Percentiles rank a stretch among this genome's conserved stretches.
Conservation (phyloP, 306 rosid genomes). For the Sesbania bispinosa region DNA sequence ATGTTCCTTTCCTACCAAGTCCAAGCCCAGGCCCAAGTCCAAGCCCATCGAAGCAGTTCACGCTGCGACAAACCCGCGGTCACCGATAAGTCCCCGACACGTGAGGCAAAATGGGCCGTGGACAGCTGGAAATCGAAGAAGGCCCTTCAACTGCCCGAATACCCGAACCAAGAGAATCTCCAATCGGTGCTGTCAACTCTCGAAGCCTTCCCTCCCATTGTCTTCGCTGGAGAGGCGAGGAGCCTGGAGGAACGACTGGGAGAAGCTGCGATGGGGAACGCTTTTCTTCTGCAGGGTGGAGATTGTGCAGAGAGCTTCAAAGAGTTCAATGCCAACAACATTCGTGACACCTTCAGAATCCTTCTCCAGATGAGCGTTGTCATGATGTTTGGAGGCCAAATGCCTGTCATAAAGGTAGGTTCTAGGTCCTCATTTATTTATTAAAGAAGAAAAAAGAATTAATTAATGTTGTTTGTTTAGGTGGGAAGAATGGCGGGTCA, state of each 20-base stretch:
- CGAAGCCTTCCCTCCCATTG: too few species aligned
- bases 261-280: slow-evolving; percentile 73
- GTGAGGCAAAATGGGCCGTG: slow-evolving; percentile 44
- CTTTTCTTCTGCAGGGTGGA: slow-evolving; percentile 74
- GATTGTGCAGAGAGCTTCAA: too few species aligned
- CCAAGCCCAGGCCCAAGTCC: not conserved
- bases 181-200: slow-evolving; percentile 47
- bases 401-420: too few species aligned
- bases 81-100: slow-evolving; percentile 30
- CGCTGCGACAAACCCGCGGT: slow-evolving; percentile 56
- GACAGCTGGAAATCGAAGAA: slow-evolving; percentile 64
- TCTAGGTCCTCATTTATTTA: too few species aligned
- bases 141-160: slow-evolving; percentile 70
- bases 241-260: slow-evolving; percentile 13
- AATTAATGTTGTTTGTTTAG: too few species aligned
- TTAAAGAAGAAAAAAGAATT: slow-evolving; percentile 83
- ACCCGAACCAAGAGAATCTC: slow-evolving; percentile 49
- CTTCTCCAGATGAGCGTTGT: too few species aligned
- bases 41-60: slow-evolving; percentile 39
- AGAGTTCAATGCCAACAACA: too few species aligned
- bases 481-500: too few species aligned
- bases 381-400: too few species aligned
- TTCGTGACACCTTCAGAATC: too few species aligned
- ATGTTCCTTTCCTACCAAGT: slow-evolving; percentile 26
- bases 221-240: too few species aligned